Evolutionary conservation across 106 monocot species (phyloP), one percentile per base, ranked within the genome.

Genomic region (Iris macrosiphon): DNA sequence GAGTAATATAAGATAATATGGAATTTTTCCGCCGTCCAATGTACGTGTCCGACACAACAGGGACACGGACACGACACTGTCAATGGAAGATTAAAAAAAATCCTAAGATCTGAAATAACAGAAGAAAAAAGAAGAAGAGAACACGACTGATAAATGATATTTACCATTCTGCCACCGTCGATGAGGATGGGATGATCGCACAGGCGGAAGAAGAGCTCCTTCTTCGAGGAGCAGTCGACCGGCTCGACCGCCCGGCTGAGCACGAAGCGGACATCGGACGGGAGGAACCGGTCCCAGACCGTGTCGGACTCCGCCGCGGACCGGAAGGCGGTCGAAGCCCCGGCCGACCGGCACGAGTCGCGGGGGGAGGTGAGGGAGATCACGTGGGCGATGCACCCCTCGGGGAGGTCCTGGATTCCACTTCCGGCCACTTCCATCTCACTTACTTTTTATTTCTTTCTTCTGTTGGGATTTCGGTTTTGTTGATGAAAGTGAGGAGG

Each of bases 261-360:
- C 17, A 80, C 59, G 14, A 17, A 37, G 11, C 19, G 15, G 38
- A 65, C 49, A 32, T 85, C 75, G 22, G 57, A 10, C 46, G 80
- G 80, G 15, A 80, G 55, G 65, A 80, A 80, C 8, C 72, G 34
- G 8, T 59, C 28, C 85, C 76, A 85, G n/a, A 70, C 59, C 39
- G 45, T 11, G 29, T 85, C 65, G 21, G 80, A 76, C 0, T 40
- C 52, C 15, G 69, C 72, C 2, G 76, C 68, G 6, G 59, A 55
- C 4, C 55, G 63, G 57, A 85, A 76, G 15, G 59, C 29, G 15
- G 30, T 10, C 47, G 71, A 76, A n/a, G 73, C 79, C 3, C 56
- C 72, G 21, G 75, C 67, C 18, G 56, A 63, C 18, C 72, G 19
- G 52, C 80, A 80, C 9, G 69, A 13, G 28, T 85, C 84, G 0